Conservation (phyloP, 441 rosid genomes). For the Aleurites moluccanus region DNA sequence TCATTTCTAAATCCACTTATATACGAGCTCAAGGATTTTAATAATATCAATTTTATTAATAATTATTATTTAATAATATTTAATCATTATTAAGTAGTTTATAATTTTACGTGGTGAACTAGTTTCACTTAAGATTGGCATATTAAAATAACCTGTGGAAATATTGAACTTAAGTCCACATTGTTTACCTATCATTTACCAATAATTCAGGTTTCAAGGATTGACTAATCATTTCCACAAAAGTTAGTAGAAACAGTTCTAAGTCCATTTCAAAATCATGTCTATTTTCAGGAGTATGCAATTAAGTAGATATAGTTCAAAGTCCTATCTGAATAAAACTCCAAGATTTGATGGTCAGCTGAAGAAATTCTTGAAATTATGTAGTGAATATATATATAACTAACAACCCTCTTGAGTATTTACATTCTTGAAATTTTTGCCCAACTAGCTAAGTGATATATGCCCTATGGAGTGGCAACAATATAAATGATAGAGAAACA, state of each 20-base stretch:
- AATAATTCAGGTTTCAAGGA: background rate
- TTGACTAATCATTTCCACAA: background rate
- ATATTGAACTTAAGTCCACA: background rate
- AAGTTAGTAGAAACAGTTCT: background rate
- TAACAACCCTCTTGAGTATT: too few species aligned
- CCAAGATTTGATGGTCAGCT: background rate
- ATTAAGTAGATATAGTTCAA: background rate
- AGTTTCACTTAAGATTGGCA: too few species aligned
- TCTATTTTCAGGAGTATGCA: constrained; percentile 11
- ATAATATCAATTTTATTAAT: too few species aligned
- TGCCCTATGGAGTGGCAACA: background rate
- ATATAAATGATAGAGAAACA: background rate
- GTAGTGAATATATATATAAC: too few species aligned
- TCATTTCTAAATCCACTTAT: too few species aligned
- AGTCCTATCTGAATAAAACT: background rate
- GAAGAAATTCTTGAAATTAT: background rate
- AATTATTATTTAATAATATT: too few species aligned
- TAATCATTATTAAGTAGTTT: too few species aligned
- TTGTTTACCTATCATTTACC: background rate
- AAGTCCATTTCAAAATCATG: constrained; percentile 11
- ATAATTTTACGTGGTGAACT: too few species aligned
- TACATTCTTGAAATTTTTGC: too few species aligned
- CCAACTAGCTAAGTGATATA: too few species aligned
- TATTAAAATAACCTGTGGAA: too few species aligned
- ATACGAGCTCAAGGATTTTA: too few species aligned